Evolutionary conservation across 768 basidiomycete genomes (phyloP), one percentile per base, ranked within the genome.

Genomic region (Xerocomus potaroensis): DNA sequence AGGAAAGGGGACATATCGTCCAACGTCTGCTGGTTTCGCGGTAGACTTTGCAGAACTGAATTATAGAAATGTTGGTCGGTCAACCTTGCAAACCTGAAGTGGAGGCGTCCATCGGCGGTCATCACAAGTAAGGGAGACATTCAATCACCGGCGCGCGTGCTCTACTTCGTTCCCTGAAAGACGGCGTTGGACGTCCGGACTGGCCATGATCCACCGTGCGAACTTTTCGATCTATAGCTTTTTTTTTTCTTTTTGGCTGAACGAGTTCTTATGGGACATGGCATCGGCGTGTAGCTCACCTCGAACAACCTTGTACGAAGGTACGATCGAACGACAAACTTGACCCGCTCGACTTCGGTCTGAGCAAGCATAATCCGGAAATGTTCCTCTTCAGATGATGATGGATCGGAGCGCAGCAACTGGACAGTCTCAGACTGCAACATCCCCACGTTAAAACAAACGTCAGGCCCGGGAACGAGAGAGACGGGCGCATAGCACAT

Each of bases 301-400:
- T 97, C 96, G 73, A 77, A 83, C 42, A 95, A 65, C 49, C 93
- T 74, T 23, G 87, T 90, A 19, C 94, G 78, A 5, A 95, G 77
- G 63, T 95, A 97, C 2, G 91, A 90, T 47, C 93, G 72, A 21
- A 96, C 81, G 45, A 95, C 79, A 60, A 92, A 97, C 67, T 92
- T 94, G 57, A 91, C 89, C 33, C 94, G 81, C 62, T 97, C 93
- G 55, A 95, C 80, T 67, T 97, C 93, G 0, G 91, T 94, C 68
- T 94, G 91, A 0, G 90, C 93, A 43, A 97, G 83, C 74, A 91
- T 85, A 27, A 95, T 88, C 54, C 91, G 75, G 50, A 93, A 87
- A 58, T 97, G 92, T 53, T 97, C 93, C 51, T 95, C 91, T 58
- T 95, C 91, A 1, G 86, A 90, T 2, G 89, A 84, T 30, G 81